Conservation (phyloP, 768 basidiomycete genomes). For the Suillus fuscotomentosus region DNA sequence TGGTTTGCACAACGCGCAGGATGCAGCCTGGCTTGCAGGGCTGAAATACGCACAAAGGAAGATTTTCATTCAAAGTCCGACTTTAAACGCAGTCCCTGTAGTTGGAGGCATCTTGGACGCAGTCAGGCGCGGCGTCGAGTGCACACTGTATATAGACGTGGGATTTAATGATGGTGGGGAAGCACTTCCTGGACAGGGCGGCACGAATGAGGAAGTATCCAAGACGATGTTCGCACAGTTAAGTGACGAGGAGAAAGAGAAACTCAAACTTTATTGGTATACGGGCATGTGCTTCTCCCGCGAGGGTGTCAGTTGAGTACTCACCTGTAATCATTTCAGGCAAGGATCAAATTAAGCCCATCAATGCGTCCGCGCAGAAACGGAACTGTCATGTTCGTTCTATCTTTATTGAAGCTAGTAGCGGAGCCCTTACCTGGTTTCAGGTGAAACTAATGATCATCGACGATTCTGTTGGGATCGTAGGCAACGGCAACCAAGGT, state of each 20-base stretch:
- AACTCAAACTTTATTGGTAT: slow-evolving; percentile 56
- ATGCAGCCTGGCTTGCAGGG: slow-evolving; percentile 66
- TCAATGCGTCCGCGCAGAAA: slow-evolving; percentile 64
- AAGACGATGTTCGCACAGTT: slow-evolving; percentile 55
- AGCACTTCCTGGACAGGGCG: slow-evolving; percentile 65
- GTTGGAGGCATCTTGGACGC: slow-evolving; percentile 59
- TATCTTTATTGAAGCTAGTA: neutral
- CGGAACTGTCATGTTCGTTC: slow-evolving; percentile 62
- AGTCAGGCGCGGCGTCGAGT: slow-evolving; percentile 57
- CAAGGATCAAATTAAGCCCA: slow-evolving; percentile 63
- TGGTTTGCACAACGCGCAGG: slow-evolving; percentile 54
- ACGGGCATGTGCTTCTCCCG: slow-evolving; percentile 26
- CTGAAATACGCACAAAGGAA: slow-evolving; percentile 56
- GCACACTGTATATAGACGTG: slow-evolving; percentile 59
- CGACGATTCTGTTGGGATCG: slow-evolving; percentile 63
- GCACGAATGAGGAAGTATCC: slow-evolving; percentile 70
- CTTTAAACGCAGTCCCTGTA: slow-evolving; percentile 65
- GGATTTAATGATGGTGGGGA: slow-evolving; percentile 59
- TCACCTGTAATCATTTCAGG: slow-evolving; percentile 23
- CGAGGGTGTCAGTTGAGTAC: neutral
- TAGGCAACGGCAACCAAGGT: slow-evolving; percentile 72
- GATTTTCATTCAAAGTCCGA: slow-evolving; percentile 76
- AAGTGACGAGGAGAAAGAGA: slow-evolving; percentile 42
- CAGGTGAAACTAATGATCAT: slow-evolving; percentile 65
- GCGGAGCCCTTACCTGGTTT: neutral